phyloP scores from a whole-genome alignment of 352 stramenopile genomes.

The Globisporangium ultimum region DNA sequence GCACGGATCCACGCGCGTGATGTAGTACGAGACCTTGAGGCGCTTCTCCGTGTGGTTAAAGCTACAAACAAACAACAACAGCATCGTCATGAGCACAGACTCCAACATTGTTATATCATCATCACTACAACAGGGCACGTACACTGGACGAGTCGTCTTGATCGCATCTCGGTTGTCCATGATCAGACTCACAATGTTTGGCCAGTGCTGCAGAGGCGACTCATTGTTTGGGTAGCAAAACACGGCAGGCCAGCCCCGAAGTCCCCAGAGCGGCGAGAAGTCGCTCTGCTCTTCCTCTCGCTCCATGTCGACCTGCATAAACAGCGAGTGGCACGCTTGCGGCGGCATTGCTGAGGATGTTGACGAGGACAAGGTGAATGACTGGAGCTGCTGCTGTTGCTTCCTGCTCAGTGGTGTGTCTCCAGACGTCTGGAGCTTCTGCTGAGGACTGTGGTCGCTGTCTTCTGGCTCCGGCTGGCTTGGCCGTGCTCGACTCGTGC shows the following conservation, averaged over 20 bases:
- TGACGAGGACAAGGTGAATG: neutral
- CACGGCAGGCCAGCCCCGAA: conserved; percentile 77
- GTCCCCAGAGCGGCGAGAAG: conserved; percentile 75
- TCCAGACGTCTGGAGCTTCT: neutral
- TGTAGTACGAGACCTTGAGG: conserved; percentile 70
- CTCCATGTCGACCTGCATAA: conserved; percentile 52
- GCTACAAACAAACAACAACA: conserved; percentile 18
- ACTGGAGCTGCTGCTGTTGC: conserved; percentile 15
- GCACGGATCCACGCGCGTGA: conserved; percentile 64
- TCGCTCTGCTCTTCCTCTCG: conserved; percentile 68
- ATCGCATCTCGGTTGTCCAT: conserved; percentile 73
- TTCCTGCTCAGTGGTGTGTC: neutral
- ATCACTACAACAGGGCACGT: conserved; percentile 14
- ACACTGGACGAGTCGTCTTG: conserved; percentile 51
- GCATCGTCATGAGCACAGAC: neutral
- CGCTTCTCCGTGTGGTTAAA: conserved; percentile 68
- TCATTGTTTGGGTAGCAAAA: conserved; percentile 76
- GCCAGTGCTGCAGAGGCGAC: conserved; percentile 70
- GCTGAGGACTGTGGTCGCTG: conserved; percentile 7
- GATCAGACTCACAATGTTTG: conserved; percentile 85
- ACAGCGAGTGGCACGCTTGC: conserved; percentile 32
- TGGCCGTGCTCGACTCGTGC: conserved; percentile 14
- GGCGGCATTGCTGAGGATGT: conserved; percentile 3
- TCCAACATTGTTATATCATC: too few relatives aligned
- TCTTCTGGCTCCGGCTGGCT: conserved; percentile 15